Evolutionary conservation across 306 rosid species (phyloP), one percentile per base, ranked within the genome.

Genomic region (Gillenia trifoliata): DNA sequence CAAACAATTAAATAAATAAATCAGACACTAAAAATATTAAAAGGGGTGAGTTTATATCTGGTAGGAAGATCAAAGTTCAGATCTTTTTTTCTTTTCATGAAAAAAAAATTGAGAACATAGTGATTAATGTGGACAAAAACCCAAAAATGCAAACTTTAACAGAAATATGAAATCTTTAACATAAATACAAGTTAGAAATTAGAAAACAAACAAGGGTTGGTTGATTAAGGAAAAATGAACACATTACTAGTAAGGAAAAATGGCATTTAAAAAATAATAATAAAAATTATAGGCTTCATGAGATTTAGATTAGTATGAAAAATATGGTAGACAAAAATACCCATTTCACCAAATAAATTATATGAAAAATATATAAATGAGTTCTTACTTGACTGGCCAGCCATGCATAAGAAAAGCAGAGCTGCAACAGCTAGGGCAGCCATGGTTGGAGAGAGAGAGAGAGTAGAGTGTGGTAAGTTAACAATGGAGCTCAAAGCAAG

Each of bases 341-440:
- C 52, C 52, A 55, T 8, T 55, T 20, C 60, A n/a, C 28, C 9
- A 0, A 55, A 55, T n/a, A 54, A 2, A 20, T 19, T 6, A 20
- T 17, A n/a, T 8, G 26, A 12, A n/a, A 55, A 20, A 54, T 13
- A 60, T 16, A 13, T 26, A 30, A 16, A 62, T 62, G 11, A 7
- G 66, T 30, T 8, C 89, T 78, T 84, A 92, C 98, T 88, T 83
- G 96, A 79, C 43, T 84, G 77, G 81, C 73, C 79, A 40, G 90
- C 68, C 83, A 90, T 61, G 83, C 94, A 85, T 34, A 92, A 60
- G 25, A 92, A 77, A 83, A 92, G 88, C 22, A 90, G 69, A 4
- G 75, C 68, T 8, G 78, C 71, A 36, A 83, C 80, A 75, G 88
- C 82, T 45, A 82, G 41, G 78, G 79, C 85, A 75, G 82, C 89